Base-by-base conservation (phyloP, 2,329 filamentous ascomycete genomes). In the Scytalidium sp. region DNA sequence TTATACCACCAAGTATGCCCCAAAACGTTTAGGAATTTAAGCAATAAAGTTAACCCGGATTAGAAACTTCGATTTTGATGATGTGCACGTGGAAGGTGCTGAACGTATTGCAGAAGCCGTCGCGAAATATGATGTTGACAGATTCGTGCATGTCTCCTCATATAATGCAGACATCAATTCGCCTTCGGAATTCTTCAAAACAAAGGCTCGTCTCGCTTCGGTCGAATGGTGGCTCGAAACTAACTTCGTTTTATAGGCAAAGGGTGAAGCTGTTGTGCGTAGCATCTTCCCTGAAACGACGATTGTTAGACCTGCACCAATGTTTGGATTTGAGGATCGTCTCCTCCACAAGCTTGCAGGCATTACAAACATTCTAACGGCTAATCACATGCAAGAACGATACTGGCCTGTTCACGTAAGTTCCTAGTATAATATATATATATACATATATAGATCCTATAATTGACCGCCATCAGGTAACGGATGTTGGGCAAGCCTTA, bases 121-220 rank as follows among this genome's bases (percentile, higher is more conserved):
- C 47, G 94, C 93, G 63, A 99, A 99, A 74, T 99, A 99, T 73
- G 93, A 99, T 64, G 84, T 97, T 59, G 94, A 99, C 73, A 86
- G 94, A 57, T 99, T 90, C 71, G 91, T 99, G 57, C 94, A 99
- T 63, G 85, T 99, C 61, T 99, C 94, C 9, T 96, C 92, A 25
- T 92, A 95, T 79, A 97, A 93, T 65, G 93, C 90, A 50, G 77
- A 87, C 69, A 79, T 83, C 41, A 78, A 88, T 59, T 97, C 93
- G 17, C 71, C 85, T 2, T 93, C 90, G 10, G 89, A 94, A 64
- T 99, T 93, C 80, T 97, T 88, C 72, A 79, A 87, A 53, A 96
- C 91, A 60, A 99, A 99, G 82, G 85, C 86, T 60, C 47, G 72
- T 56, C 29, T 45, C 19, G 21, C 39, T 63, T 41, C n/a, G 43